Evolutionary conservation across 208 protist genomes (phyloP), one percentile per base, ranked within the genome.

Genomic region (Balamuthia mandrillaris): DNA sequence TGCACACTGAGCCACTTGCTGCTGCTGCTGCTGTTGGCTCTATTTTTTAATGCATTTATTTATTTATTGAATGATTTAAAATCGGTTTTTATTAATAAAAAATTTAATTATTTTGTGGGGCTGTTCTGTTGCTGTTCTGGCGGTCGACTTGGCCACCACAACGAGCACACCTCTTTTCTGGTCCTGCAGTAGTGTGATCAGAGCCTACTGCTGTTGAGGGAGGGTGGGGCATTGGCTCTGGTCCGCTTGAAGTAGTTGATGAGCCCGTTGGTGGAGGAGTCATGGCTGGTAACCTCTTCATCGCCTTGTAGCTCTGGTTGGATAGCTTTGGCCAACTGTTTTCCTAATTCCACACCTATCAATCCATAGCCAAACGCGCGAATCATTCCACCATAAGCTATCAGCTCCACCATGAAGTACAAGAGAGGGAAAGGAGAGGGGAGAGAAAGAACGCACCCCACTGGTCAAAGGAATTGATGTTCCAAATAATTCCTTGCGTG

Each of bases 401-500:
- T 58, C n/a, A 58, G 70, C 42, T 39, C 7, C 10, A 31, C 16
- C 9, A 27, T 7, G 65, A 74, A 3, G 18, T 24, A 18, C 7
- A 6, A 33, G 60, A 24, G 10, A 66, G 18, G 33, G n/a, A 24
- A 14, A 10, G 18, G 24, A 10, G 14, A 2, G 42, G 21, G 12
- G 21, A n/a, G 2, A 35, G 10, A n/a, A 41, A 41, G 33, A 45
- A 12, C 61, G 47, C 47, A 70, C 61, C 65, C 86, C 96, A 98
- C 87, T 98, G 96, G 85, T 98, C 97, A 88, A 97, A 99, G 65
- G 94, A 96, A 93, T 99, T 98, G 83, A 99, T 96, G 68, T 96
- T 96, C 97, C 97, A 99, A 63, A 99, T 96, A 35, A 96, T 93
- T 58, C 97, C 97, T 91, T 99, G 96, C 2, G 96, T 94, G 87